A percentile compares a stretch with the other conserved stretches of the same genome.
These are phyloP conservation scores for Setaria viridis DNA, from an alignment of 202 grass and related monocot genomes.

Conservation along the genomic window DNA sequence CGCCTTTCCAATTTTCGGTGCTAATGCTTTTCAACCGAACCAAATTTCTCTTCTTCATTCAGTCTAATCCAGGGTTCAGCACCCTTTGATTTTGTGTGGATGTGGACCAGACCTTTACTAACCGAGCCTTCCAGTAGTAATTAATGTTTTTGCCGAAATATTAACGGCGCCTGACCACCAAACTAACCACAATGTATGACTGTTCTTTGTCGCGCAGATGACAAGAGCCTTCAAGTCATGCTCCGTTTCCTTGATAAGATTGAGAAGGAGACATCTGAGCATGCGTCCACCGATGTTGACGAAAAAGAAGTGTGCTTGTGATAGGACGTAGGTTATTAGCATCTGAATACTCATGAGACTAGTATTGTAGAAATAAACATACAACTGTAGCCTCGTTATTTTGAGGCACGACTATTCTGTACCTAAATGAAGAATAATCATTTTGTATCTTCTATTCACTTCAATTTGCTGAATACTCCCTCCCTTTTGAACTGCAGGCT, in stretches of 20 bases:
- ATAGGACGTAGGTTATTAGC: background rate
- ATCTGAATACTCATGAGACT: background rate
- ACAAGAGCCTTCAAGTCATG: slow-evolving; percentile 65
- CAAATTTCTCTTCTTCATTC: background rate
- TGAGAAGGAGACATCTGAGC: slow-evolving; percentile 55
- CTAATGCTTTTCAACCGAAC: background rate
- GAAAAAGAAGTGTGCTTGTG: slow-evolving; percentile 52
- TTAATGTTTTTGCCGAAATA: too few relatives aligned
- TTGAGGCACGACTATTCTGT: background rate
- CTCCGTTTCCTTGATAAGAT: slow-evolving; percentile 76
- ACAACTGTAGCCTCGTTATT: background rate
- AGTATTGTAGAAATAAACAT: background rate
- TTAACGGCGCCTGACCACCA: background rate
- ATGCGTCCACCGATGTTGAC: slow-evolving; percentile 40
- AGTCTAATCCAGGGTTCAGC: background rate
- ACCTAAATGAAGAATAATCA: background rate
- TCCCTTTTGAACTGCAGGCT: too few relatives aligned
- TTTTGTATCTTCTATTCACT: background rate
- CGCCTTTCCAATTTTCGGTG: background rate
- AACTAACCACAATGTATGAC: slow-evolving; percentile 17
- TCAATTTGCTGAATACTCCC: background rate
- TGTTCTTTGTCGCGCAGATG: slow-evolving; percentile 56
- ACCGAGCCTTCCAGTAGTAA: background rate
- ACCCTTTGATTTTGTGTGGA: background rate
- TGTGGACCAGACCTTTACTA: background rate